These are phyloP conservation scores for Phylloboletellus chloephorus DNA, from an alignment of 1,284 basidiomycete genomes.

Conservation along the genomic window DNA sequence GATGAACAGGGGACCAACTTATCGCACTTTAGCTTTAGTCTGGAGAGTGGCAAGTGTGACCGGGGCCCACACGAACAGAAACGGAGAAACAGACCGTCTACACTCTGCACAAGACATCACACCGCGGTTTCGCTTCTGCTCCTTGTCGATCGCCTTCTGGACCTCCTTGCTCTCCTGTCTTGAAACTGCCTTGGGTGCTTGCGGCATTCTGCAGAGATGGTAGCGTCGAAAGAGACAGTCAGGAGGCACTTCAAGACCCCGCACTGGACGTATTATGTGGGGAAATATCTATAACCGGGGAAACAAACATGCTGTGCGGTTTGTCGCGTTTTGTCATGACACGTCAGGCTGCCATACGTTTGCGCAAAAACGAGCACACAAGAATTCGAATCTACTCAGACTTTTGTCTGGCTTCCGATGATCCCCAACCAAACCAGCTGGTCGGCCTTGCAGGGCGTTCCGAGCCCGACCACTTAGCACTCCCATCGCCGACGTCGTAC, in stretches of 20 bases:
- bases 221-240: not conserved
- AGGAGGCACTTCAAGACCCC: no score
- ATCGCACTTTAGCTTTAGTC: constrained; percentile 74
- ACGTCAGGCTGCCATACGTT: no score
- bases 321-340: no score
- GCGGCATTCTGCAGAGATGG: constrained; percentile 20
- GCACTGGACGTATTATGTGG: no score
- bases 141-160: constrained; percentile 39
- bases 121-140: constrained; percentile 61
- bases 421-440: constrained; percentile 41
- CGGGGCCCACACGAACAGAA: not conserved
- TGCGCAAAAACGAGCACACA: no score
- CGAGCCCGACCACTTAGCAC: constrained; percentile 10
- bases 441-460: constrained; percentile 23
- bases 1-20: constrained; percentile 71
- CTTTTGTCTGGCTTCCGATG: constrained; percentile 16
- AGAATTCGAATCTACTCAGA: constrained; percentile 15
- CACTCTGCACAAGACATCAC: constrained; percentile 71
- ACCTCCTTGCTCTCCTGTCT: constrained; percentile 28
- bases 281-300: no score
- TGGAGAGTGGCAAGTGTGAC: constrained; percentile 22
- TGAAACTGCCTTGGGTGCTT: constrained; percentile 25
- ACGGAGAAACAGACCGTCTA: constrained; percentile 44
- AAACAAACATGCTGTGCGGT: no score
- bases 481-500: constrained; percentile 36